A percentile compares a stretch with the other conserved stretches of the same genome.
Conservation (phyloP, 2,329 filamentous ascomycete species). For the Sarocladium kiliense region DNA sequence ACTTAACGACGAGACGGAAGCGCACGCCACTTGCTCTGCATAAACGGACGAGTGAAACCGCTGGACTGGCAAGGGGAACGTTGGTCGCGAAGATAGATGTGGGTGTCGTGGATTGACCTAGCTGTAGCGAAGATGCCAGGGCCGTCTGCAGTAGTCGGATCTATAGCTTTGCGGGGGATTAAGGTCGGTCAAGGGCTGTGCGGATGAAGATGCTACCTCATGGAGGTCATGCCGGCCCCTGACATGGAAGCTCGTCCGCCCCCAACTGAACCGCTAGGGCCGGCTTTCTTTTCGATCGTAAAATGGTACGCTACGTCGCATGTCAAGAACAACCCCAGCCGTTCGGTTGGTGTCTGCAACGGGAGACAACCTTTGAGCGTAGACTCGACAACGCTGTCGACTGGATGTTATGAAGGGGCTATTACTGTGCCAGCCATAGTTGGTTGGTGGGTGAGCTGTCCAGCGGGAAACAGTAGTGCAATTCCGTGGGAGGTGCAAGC, state of each 20-base stretch:
- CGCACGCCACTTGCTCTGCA: background rate
- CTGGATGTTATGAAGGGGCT: too few relatives aligned
- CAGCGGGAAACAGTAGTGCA: too few relatives aligned
- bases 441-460: too few relatives aligned
- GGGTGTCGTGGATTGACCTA: background rate
- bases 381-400: too few relatives aligned
- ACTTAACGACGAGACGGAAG: background rate
- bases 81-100: background rate
- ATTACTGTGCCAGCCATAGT: too few relatives aligned
- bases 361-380: too few relatives aligned
- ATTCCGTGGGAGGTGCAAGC: too few relatives aligned
- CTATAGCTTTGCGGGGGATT: conserved; percentile 7
- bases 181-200: conserved; percentile 6
- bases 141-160: conserved; percentile 8
- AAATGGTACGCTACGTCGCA: background rate
- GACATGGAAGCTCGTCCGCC: background rate
- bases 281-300: background rate
- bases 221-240: conserved; percentile 4
- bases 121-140: background rate
- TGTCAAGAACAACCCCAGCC: too few relatives aligned
- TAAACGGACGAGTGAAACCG: background rate
- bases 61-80: background rate
- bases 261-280: conserved; percentile 1
- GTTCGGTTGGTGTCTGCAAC: too few relatives aligned
- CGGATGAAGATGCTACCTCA: conserved; percentile 8